phyloP scores from a whole-genome alignment of 371 early-diverging fungal species.

The Mortierella sp. region DNA sequence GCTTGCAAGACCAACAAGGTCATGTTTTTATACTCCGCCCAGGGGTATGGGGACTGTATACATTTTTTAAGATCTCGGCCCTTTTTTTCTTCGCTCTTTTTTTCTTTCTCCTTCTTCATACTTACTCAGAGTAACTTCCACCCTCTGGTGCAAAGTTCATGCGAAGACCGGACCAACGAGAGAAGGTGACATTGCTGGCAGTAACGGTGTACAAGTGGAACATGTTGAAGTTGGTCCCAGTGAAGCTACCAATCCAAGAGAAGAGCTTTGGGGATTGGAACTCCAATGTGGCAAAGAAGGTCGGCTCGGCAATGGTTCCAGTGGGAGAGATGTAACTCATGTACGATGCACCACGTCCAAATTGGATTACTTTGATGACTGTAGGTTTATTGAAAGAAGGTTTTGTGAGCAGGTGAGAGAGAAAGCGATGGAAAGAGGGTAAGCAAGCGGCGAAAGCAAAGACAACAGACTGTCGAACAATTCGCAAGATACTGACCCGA shows the following conservation, averaged over 20 bases:
- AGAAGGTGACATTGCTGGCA: background rate
- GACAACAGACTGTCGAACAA: too few species aligned
- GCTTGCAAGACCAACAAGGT: too few species aligned
- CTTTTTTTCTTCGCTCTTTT: background rate
- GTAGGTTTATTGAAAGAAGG: too few species aligned
- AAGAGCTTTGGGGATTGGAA: background rate
- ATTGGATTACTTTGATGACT: background rate
- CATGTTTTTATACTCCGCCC: too few species aligned
- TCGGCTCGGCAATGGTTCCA: background rate
- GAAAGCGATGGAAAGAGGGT: too few species aligned
- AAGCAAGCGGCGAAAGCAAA: too few species aligned
- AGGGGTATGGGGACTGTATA: too few species aligned
- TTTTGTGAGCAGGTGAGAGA: too few species aligned
- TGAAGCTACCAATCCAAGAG: background rate
- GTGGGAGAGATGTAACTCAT: background rate
- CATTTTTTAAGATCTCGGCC: too few species aligned
- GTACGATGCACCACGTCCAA: background rate
- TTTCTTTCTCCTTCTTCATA: background rate
- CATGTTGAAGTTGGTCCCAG: background rate
- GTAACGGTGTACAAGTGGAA: background rate
- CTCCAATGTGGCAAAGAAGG: background rate
- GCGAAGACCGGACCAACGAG: background rate
- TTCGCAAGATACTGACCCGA: background rate
- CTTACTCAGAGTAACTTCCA: background rate
- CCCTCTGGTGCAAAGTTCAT: background rate